These are phyloP conservation scores for Nicotiana benthamiana DNA, from an alignment of 257 asterid species.

Conservation along the genomic window DNA sequence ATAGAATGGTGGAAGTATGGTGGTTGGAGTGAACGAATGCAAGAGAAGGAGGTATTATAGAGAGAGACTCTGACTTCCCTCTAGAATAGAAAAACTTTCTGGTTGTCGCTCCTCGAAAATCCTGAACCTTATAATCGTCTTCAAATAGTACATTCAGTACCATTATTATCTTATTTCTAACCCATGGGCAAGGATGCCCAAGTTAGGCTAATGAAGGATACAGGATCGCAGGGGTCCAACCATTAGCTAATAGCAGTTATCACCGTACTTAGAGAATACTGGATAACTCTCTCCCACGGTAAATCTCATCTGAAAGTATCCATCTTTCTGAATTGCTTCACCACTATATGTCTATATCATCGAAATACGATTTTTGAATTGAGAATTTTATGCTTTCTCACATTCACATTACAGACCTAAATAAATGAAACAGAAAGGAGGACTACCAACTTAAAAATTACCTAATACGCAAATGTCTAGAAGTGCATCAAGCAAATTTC, in stretches of 20 bases:
- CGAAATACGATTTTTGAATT: not conserved
- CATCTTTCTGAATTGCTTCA: not conserved
- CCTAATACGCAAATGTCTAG: not conserved
- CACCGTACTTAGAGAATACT: not conserved
- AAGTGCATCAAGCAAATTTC: not conserved
- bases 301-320: not conserved
- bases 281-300: not conserved
- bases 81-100: too few relatives aligned
- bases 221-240: not conserved
- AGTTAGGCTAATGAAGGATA: not conserved
- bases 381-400: not conserved
- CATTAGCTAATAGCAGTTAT: not conserved
- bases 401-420: not conserved
- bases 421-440: too few relatives aligned
- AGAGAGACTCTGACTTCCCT: too few relatives aligned
- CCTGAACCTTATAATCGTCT: not conserved
- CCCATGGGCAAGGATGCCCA: not conserved
- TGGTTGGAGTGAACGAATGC: not conserved
- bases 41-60: not conserved
- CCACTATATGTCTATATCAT: not conserved
- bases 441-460: not conserved
- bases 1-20: not conserved
- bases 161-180: not conserved
- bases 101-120: not conserved
- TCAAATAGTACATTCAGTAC: not conserved